A percentile compares a stretch with the other conserved stretches of the same genome.
Conservation (phyloP, 768 basidiomycete species). For the Lactarius tabidus region DNA sequence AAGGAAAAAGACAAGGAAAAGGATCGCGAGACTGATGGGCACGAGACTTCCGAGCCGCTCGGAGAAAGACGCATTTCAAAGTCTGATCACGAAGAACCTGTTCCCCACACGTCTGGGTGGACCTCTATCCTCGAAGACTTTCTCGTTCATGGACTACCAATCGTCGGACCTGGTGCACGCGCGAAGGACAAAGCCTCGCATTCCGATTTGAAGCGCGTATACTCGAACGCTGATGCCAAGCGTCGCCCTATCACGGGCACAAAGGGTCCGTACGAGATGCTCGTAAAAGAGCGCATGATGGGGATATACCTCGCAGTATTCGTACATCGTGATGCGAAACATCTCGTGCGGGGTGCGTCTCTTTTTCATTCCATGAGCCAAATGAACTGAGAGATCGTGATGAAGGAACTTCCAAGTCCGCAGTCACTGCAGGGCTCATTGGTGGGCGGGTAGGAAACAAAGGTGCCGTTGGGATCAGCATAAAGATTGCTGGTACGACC, state of each 20-base stretch:
- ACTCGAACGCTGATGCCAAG: conserved; percentile 38
- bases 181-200: conserved; percentile 39
- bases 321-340: conserved; percentile 64
- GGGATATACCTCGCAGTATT: conserved; percentile 79
- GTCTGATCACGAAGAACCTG: conserved; percentile 25
- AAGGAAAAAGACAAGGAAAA: conserved; percentile 30
- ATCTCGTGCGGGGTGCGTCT: conserved; percentile 54
- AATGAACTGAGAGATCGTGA: conserved; percentile 13
- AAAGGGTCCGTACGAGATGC: conserved; percentile 75
- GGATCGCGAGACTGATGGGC: conserved; percentile 13
- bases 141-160: conserved; percentile 43
- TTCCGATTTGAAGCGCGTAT: conserved; percentile 14
- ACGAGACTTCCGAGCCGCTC: conserved; percentile 23
- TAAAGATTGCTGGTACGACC: conserved; percentile 77
- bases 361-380: not conserved
- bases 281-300: conserved; percentile 90
- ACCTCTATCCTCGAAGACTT: conserved; percentile 73
- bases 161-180: conserved; percentile 24
- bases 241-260: conserved; percentile 42
- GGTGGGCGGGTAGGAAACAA: conserved; percentile 93
- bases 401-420: conserved; percentile 69
- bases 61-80: conserved; percentile 31
- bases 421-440: conserved; percentile 85
- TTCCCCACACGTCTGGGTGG: conserved; percentile 51
- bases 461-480: conserved; percentile 84